phyloP scores from a whole-genome alignment of 164 flowering plant species.

The Amborella trichopoda region DNA sequence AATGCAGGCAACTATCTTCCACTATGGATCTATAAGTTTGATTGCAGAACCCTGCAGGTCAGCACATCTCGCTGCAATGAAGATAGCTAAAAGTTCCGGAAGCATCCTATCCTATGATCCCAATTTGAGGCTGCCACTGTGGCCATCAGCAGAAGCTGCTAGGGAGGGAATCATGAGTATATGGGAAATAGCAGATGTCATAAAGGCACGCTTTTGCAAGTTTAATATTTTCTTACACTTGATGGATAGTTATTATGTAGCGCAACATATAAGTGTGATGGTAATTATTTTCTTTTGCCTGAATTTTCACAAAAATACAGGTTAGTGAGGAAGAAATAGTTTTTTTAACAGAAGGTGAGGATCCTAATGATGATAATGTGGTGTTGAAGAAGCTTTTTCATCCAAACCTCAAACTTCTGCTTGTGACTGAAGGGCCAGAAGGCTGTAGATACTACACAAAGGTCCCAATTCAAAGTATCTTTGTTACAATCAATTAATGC shows the following conservation, averaged over 20 bases:
- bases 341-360: slow-evolving; percentile 59
- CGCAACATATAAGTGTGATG: neutral
- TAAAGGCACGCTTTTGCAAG: slow-evolving; percentile 31
- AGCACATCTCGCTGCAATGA: slow-evolving; percentile 61
- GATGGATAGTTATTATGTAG: neutral
- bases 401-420: slow-evolving; percentile 54
- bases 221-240: neutral
- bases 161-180: slow-evolving; percentile 51
- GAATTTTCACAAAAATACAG: no score
- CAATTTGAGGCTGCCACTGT: slow-evolving; percentile 58
- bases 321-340: slow-evolving; percentile 62
- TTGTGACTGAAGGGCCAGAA: slow-evolving; percentile 55
- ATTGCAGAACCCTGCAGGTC: slow-evolving; percentile 69
- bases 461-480: no score
- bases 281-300: slow-evolving; percentile 2
- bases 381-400: slow-evolving; percentile 57
- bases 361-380: slow-evolving; percentile 59
- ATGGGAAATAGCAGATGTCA: slow-evolving; percentile 68
- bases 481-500: neutral
- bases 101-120: slow-evolving; percentile 68
- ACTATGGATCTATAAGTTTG: slow-evolving; percentile 75
- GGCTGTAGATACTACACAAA: slow-evolving; percentile 79
- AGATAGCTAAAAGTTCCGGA: slow-evolving; percentile 46
- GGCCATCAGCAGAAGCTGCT: slow-evolving; percentile 76
- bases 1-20: slow-evolving; percentile 53